Evolutionary conservation across 805 yeast species (phyloP), one percentile per base, ranked within the genome.

Genomic region (Groenewaldozyma salmanticensis): DNA sequence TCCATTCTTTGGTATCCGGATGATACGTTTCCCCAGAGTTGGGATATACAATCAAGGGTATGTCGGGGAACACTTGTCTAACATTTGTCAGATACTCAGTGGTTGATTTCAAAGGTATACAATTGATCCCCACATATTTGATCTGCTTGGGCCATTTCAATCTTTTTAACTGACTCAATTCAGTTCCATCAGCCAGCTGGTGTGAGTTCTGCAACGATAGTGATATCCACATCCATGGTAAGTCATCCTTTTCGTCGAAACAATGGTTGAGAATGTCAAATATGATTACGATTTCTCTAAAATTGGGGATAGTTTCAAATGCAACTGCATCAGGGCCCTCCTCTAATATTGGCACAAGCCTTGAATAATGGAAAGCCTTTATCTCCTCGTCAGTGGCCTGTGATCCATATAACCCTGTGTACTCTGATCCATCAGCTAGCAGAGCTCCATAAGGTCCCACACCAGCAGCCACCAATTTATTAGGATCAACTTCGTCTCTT

Each of bases 361-460:
- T 59, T 5, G 69, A 71, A 3, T 48, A 38, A 54, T 81, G 85
- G 61, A 79, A 81, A 16, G 61, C 58, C 5, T 52, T 55, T 40
- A 82, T 51, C 35, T 64, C 64, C 13, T 61, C 6, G 57, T 54
- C 2, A 61, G 53, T 5, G 20, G 57, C 64, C 13, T 18, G 33
- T 5, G 24, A 35, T 7, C 66, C 68, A 55, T 81, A 82, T 38
- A 76, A 67, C 1, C 94, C 94, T 3, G 79, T 74, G 51, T 79
- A 84, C 52, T 84, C 95, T 0, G 80, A 68, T 0, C 87, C 86
- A 47, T 75, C 68, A 21, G 80, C 75, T 29, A 80, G 53, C 48
- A 61, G 75, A 0, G 88, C 82, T 1, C 88, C 94, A 55, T 74
- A 84, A 0, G 94, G 85, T 0, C 94, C 95, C 29, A 82, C 59